These are phyloP conservation scores for Lentithecium fluviatile DNA, from an alignment of 495 filamentous ascomycete genomes.

Conservation along the genomic window DNA sequence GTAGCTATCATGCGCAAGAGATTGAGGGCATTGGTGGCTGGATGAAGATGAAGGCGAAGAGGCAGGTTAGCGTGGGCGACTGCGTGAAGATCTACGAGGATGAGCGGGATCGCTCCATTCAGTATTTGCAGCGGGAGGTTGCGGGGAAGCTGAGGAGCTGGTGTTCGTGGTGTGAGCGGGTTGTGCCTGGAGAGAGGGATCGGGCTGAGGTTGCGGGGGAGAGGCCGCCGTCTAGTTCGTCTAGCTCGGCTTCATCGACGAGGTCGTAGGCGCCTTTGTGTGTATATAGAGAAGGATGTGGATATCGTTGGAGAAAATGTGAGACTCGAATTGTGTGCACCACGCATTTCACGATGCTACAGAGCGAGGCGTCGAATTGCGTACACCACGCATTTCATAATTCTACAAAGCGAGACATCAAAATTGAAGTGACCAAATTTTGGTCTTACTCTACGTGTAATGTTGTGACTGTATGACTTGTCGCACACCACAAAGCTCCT, in stretches of 20 bases:
- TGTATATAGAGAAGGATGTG: too few species aligned
- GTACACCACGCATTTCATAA: too few species aligned
- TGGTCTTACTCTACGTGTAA: too few species aligned
- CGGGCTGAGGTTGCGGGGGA: slow-evolving; percentile 17
- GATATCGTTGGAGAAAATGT: too few species aligned
- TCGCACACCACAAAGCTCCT: too few species aligned
- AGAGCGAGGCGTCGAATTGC: too few species aligned
- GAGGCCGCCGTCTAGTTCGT: slow-evolving; percentile 6
- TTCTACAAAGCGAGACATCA: too few species aligned
- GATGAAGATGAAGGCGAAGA: slow-evolving; percentile 77
- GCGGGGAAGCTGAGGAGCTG: slow-evolving; percentile 59
- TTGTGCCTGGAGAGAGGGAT: slow-evolving; percentile 53
- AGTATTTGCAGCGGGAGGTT: slow-evolving; percentile 58
- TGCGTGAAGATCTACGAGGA: slow-evolving; percentile 81
- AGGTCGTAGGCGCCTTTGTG: neutral
- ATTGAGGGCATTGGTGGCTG: slow-evolving; percentile 83
- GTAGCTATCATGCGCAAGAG: slow-evolving; percentile 78
- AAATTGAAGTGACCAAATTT: too few species aligned
- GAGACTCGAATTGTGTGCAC: too few species aligned
- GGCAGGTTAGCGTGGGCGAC: slow-evolving; percentile 71
- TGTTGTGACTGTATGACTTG: too few species aligned
- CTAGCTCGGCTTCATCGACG: slow-evolving; percentile 10
- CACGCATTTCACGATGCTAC: too few species aligned
- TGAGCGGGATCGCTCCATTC: slow-evolving; percentile 59
- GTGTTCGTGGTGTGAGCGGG: slow-evolving; percentile 65